Base-by-base conservation (phyloP, 164 flowering plant genomes). In the Stephania yunnanensis region DNA sequence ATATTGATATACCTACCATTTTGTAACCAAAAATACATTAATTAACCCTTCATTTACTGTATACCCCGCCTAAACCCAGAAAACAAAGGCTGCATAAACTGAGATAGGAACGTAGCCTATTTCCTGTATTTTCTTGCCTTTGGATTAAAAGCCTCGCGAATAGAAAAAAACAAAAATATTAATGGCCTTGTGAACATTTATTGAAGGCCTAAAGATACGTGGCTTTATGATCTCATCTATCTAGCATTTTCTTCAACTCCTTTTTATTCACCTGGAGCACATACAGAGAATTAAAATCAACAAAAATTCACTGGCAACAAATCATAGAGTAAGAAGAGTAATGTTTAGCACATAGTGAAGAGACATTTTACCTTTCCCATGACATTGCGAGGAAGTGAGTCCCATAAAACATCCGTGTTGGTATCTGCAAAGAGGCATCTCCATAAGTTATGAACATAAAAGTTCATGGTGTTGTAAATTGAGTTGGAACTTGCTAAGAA, bases 351-450 rank as follows among this genome's bases (percentile, higher is more conserved):
- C 70, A 71, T 6, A 46, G 45, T 22, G 58, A 68, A 20, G 20
- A 17, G 55, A 48, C 10, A n/a, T 63, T 46, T 82, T 61, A 94
- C 98, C 95, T 96, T 96, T 83, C 98, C 99, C 98, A 92, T 96
- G 1, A 97, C 98, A 81, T 96, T 94, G 0, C 95, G 93, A 48
- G 98, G 95, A 74, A 96, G 82, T 0, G 92, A 85, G 10, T 89
- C 92, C 99, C 97, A 92, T 68, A 92, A 68, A 89, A 76, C 74
- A 95, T 75, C 71, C 86, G 86, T 2, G 97, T 92, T 70, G 99
- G 99, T 70, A 95, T 78, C 98, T 95, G 81, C 36, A 79, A 69
- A 44, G 72, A 55, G 48, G 22, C 52, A 29, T 6, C 58, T 20
- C 52, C 13, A 31, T 46, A 58, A 61, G 22, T 20, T 61, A 19